Conservation (phyloP, 805 yeast species). For the Metschnikowia sp. region DNA sequence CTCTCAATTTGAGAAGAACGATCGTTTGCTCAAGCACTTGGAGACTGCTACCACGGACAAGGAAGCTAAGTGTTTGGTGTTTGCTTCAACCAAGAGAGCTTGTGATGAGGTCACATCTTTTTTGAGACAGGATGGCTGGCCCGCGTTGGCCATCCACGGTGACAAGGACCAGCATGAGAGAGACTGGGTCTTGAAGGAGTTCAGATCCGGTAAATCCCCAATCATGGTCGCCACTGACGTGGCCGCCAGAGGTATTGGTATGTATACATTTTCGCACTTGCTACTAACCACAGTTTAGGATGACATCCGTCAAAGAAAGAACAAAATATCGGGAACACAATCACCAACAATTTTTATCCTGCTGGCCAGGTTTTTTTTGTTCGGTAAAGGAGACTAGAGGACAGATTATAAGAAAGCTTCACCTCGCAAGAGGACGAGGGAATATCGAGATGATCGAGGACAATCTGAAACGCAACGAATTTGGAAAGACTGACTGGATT, state of each 20-base stretch:
- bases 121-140: conserved; percentile 97
- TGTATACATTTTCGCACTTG: conserved; percentile 40
- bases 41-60: conserved; percentile 70
- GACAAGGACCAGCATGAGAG: conserved; percentile 97
- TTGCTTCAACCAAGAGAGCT: conserved; percentile 95
- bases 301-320: conserved; percentile 9
- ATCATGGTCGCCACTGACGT: conserved; percentile 99
- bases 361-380: conserved; percentile 12
- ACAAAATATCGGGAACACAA: conserved; percentile 1
- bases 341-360: conserved; percentile 4
- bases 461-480: conserved; percentile 12
- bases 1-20: conserved; percentile 91
- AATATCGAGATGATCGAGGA: conserved; percentile 8
- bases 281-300: conserved; percentile 21
- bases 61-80: conserved; percentile 77
- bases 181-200: conserved; percentile 96
- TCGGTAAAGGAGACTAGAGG: conserved; percentile 16
- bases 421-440: conserved; percentile 12
- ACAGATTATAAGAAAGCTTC: conserved; percentile 15
- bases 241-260: conserved; percentile 99
- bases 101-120: conserved; percentile 93
- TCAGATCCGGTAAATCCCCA: conserved; percentile 88
- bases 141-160: conserved; percentile 98
- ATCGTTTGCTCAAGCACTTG: conserved; percentile 77
- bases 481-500: conserved; percentile 5